Conservation (phyloP, 2,329 filamentous ascomycete genomes). For the Bipolaris victoriae region DNA sequence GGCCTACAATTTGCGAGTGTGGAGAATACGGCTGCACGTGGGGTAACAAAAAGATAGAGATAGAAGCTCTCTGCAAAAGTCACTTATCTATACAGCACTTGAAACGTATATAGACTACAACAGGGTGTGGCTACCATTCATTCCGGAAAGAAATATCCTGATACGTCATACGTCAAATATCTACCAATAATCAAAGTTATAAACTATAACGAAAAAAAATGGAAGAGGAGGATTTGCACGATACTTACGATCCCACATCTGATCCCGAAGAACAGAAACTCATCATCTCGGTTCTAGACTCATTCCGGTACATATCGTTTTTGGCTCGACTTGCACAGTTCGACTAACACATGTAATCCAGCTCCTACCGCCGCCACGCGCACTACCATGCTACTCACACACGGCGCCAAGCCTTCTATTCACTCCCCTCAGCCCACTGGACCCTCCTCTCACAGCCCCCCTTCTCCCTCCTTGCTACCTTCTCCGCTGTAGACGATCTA, state of each 20-base stretch:
- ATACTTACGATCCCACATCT: conserved; percentile 67
- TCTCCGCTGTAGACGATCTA: conserved; percentile 80
- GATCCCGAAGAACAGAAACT: conserved; percentile 83
- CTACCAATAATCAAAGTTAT: no score
- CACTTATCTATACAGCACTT: not conserved
- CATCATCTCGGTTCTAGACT: conserved; percentile 82
- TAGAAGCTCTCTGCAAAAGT: not conserved
- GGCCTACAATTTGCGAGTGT: not conserved
- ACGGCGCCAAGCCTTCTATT: conserved; percentile 90
- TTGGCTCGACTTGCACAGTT: not conserved
- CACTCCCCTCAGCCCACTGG: conserved; percentile 83
- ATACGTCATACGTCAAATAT: no score
- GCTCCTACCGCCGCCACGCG: conserved; percentile 82
- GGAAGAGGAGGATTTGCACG: conserved; percentile 58
- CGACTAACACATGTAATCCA: conserved; percentile 45
- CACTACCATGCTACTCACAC: conserved; percentile 92
- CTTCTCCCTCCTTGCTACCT: conserved; percentile 79
- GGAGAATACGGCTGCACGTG: not conserved
- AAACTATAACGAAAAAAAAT: conserved; percentile 14
- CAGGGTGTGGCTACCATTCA: no score
- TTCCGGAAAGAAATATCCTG: no score
- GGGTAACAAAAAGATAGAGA: no score
- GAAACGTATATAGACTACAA: not conserved
- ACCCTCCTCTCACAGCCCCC: conserved; percentile 79
- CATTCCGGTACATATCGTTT: conserved; percentile 70